These are phyloP conservation scores for Citrus cavaleriei DNA, from an alignment of 345 rosid genomes.

Conservation along the genomic window DNA sequence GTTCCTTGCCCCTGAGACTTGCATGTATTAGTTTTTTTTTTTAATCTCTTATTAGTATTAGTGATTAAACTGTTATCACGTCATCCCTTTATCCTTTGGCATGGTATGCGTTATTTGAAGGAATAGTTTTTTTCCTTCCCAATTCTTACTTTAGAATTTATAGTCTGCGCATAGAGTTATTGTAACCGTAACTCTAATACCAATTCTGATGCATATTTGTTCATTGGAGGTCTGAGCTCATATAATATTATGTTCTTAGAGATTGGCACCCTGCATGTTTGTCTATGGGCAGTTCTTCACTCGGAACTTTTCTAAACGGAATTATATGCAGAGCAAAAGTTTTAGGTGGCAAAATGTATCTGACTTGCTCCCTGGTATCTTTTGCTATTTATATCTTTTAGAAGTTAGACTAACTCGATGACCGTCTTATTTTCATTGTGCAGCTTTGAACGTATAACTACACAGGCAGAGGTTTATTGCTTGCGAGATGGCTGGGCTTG, in stretches of 20 bases:
- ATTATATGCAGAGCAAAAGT: not conserved
- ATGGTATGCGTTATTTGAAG: not conserved
- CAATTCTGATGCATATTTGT: not conserved
- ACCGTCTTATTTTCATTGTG: not conserved
- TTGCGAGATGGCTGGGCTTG: conserved; percentile 50
- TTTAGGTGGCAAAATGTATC: not conserved
- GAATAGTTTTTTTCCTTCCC: not conserved
- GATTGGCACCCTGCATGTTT: not conserved
- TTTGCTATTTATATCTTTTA: not conserved
- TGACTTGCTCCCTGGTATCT: not conserved
- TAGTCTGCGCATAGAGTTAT: not conserved
- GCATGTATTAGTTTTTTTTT: not conserved
- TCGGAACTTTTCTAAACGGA: too few relatives aligned
- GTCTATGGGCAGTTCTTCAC: not conserved
- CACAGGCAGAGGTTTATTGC: not conserved
- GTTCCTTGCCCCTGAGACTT: not conserved
- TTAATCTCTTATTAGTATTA: not conserved
- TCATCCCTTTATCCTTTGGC: not conserved
- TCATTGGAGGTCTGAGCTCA: not conserved
- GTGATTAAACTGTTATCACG: not conserved
- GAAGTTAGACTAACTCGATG: not conserved
- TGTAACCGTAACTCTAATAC: not conserved
- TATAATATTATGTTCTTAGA: not conserved
- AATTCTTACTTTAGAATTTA: not conserved
- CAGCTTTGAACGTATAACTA: not conserved